Percentiles rank a stretch among this genome's conserved stretches.
Conservation (phyloP, 2,329 filamentous ascomycete species). For the Gremmenia infestans region DNA sequence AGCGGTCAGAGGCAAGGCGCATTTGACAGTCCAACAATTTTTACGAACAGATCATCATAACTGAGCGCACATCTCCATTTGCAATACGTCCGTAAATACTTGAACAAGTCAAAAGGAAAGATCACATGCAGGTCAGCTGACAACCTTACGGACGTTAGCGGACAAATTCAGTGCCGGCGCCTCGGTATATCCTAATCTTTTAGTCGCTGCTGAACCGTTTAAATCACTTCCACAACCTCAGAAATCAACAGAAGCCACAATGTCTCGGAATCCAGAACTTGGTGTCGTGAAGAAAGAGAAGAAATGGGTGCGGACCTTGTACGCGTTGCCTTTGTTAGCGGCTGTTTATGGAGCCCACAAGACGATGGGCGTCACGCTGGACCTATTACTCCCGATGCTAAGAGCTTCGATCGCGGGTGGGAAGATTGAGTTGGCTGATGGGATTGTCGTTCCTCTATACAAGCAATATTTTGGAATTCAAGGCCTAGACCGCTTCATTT, state of each 20-base stretch:
- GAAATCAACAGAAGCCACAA: conserved; percentile 19
- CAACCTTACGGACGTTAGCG: conserved; percentile 18
- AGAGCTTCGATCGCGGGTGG: not conserved
- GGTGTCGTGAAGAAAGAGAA: conserved; percentile 27
- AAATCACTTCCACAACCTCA: conserved; percentile 29
- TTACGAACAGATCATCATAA: conserved; percentile 25
- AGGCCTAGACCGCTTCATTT: conserved; percentile 17
- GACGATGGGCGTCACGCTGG: conserved; percentile 13
- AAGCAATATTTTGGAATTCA: conserved; percentile 15
- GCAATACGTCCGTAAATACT: not conserved
- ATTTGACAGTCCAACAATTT: conserved; percentile 34
- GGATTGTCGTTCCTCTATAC: conserved; percentile 4
- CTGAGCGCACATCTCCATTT: conserved; percentile 12
- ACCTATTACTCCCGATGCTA: conserved; percentile 1
- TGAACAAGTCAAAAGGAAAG: conserved; percentile 11
- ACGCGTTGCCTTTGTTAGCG: conserved; percentile 21
- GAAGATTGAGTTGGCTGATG: not conserved
- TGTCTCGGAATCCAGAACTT: conserved; percentile 29
- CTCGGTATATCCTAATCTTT: conserved; percentile 9
- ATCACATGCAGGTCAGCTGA: conserved; percentile 18
- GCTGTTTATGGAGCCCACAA: conserved; percentile 12
- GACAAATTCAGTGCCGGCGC: too few species aligned
- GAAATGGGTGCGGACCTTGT: conserved; percentile 17
- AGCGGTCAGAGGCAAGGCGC: conserved; percentile 35
- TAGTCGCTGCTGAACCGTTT: conserved; percentile 24